These are phyloP conservation scores for Aureobasidium sp. DNA, from an alignment of 2,329 filamentous ascomycete genomes.

Conservation along the genomic window DNA sequence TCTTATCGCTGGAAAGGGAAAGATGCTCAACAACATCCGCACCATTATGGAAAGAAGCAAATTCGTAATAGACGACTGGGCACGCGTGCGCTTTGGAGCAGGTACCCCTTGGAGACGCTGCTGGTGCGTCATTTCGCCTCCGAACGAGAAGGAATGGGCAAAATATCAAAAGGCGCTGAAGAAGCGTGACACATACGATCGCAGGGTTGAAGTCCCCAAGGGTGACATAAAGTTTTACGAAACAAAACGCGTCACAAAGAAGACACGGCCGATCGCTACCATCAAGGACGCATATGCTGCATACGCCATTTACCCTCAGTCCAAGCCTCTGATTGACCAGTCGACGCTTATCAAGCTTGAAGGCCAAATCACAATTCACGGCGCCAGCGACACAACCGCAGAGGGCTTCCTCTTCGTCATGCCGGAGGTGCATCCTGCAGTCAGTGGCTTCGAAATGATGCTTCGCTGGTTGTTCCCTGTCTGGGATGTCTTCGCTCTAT, in stretches of 20 bases:
- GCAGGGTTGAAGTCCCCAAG: constrained; percentile 62
- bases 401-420: constrained; percentile 98
- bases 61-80: constrained; percentile 83
- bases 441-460: constrained; percentile 93
- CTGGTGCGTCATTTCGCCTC: constrained; percentile 91
- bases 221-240: constrained; percentile 96
- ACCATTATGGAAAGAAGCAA: constrained; percentile 76
- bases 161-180: constrained; percentile 76
- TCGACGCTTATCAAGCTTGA: constrained; percentile 93
- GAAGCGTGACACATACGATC: constrained; percentile 79
- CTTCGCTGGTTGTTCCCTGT: constrained; percentile 86
- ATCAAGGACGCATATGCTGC: constrained; percentile 86
- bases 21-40: constrained; percentile 80
- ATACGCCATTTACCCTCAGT: constrained; percentile 92
- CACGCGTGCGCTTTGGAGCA: constrained; percentile 87
- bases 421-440: constrained; percentile 87
- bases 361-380: constrained; percentile 81
- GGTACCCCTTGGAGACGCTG: constrained; percentile 94
- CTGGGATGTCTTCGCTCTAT: constrained; percentile 86
- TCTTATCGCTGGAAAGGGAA: constrained; percentile 90
- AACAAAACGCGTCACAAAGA: constrained; percentile 83
- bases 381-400: constrained; percentile 64
- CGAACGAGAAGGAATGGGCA: constrained; percentile 84
- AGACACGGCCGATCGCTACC: constrained; percentile 80
- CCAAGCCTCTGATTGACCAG: constrained; percentile 86